Evolutionary conservation across 2,329 filamentous ascomycete species (phyloP).

Genomic region (Alternaria conjuncta): DNA sequence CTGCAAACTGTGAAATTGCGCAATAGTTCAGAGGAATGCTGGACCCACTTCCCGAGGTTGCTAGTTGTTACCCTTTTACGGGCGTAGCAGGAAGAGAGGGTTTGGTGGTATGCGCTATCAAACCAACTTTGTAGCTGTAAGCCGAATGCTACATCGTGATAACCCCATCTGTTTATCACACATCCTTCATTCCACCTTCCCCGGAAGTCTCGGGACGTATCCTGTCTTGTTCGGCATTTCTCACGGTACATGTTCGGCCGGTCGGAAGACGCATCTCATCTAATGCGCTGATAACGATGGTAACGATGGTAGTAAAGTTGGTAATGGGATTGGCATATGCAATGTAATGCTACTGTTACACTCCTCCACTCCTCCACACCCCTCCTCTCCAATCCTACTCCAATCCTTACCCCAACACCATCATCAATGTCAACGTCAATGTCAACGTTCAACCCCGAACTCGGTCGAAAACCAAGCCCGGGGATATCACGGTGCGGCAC

Average conservation of each 20-base stretch:
- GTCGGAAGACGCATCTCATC: background rate
- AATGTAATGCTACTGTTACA: constrained; percentile 2
- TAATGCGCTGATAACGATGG: background rate
- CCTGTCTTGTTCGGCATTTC: background rate
- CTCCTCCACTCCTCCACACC: background rate
- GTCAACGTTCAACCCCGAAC: background rate
- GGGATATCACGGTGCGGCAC: background rate
- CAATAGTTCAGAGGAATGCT: background rate
- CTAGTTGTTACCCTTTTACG: background rate
- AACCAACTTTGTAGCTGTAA: too few relatives aligned
- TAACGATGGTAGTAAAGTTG: background rate
- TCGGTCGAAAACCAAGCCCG: background rate
- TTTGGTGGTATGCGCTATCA: background rate
- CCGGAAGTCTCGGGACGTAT: background rate
- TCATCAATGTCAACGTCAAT: background rate
- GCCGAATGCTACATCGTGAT: background rate
- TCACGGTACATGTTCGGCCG: background rate
- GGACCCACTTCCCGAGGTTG: background rate
- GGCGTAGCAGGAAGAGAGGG: background rate
- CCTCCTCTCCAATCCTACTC: background rate
- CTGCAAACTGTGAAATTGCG: background rate
- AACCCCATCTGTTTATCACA: background rate
- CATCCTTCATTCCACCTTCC: background rate
- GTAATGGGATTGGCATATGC: background rate
- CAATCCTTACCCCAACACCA: background rate